Percentiles rank a stretch among this genome's conserved stretches.
These are phyloP conservation scores for Botrytis porri DNA, from an alignment of 2,329 filamentous ascomycete genomes.

Conservation along the genomic window DNA sequence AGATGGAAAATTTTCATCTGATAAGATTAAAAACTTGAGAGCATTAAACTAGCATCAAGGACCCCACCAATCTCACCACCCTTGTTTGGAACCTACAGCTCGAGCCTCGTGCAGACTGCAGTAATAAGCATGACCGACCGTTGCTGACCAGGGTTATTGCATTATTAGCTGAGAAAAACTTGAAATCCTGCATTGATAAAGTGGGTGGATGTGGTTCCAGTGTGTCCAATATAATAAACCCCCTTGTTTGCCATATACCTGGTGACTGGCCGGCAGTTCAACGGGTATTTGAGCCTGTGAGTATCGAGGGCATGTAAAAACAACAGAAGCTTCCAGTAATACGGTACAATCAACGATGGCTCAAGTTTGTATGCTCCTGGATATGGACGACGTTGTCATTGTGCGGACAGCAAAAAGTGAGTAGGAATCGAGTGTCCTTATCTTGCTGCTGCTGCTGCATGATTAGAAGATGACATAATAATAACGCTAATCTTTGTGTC, in stretches of 20 bases:
- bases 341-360: background rate
- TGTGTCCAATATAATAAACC: background rate
- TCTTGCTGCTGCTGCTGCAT: background rate
- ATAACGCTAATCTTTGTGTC: rapidly evolving
- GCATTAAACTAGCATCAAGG: background rate
- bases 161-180: slow-evolving; percentile 11
- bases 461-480: background rate
- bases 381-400: background rate
- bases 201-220: background rate
- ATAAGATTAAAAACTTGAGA: slow-evolving; percentile 9
- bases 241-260: background rate
- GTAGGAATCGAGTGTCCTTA: background rate
- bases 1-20: slow-evolving; percentile 19
- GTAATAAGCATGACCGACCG: background rate
- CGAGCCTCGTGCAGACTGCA: background rate
- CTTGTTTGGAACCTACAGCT: slow-evolving; percentile 4
- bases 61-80: background rate
- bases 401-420: background rate
- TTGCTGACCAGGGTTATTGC: slow-evolving; percentile 2
- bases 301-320: background rate
- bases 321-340: background rate
- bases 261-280: background rate
- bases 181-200: slow-evolving; percentile 4
- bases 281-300: background rate
- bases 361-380: background rate